These are phyloP conservation scores for Fusarium anguioides DNA, from an alignment of 2,329 filamentous ascomycete species.

Conservation along the genomic window DNA sequence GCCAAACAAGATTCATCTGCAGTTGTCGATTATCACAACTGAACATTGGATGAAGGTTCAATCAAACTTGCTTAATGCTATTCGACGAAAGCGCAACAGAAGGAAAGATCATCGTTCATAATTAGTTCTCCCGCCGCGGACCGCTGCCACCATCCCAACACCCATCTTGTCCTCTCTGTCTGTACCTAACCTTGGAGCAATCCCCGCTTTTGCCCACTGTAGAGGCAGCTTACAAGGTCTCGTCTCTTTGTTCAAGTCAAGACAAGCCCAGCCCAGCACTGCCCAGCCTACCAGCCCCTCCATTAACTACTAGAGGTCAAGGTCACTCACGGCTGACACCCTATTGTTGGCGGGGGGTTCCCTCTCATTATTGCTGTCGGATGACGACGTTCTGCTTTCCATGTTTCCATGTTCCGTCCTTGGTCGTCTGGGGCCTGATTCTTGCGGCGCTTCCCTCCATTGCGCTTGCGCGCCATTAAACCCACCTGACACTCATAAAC, in stretches of 20 bases:
- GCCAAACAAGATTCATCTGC: background rate
- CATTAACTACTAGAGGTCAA: slow-evolving; percentile 23
- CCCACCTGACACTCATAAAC: slow-evolving; percentile 43
- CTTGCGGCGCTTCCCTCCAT: slow-evolving; percentile 25
- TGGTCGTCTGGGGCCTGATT: slow-evolving; percentile 41
- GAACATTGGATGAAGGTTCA: background rate
- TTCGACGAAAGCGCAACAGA: slow-evolving; percentile 1
- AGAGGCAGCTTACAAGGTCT: slow-evolving; percentile 16
- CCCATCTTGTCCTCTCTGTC: no score
- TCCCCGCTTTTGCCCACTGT: slow-evolving; percentile 40
- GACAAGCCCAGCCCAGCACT: slow-evolving; percentile 1
- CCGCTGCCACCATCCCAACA: slow-evolving; percentile 39
- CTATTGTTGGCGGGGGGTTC: slow-evolving; percentile 42
- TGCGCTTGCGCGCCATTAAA: slow-evolving; percentile 44
- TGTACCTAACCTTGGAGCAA: slow-evolving; percentile 6
- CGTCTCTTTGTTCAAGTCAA: background rate
- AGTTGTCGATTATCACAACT: background rate
- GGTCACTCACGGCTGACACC: slow-evolving; percentile 44
- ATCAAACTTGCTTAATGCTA: slow-evolving; percentile 3
- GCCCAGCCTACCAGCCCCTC: slow-evolving; percentile 40
- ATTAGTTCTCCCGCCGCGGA: slow-evolving; percentile 39
- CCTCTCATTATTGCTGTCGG: slow-evolving; percentile 45
- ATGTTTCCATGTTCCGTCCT: slow-evolving; percentile 37
- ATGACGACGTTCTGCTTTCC: slow-evolving; percentile 45
- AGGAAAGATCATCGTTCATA: slow-evolving; percentile 28